These are phyloP conservation scores for Elsinoe ampelina DNA, from an alignment of 2,329 filamentous ascomycete genomes.

Conservation along the genomic window DNA sequence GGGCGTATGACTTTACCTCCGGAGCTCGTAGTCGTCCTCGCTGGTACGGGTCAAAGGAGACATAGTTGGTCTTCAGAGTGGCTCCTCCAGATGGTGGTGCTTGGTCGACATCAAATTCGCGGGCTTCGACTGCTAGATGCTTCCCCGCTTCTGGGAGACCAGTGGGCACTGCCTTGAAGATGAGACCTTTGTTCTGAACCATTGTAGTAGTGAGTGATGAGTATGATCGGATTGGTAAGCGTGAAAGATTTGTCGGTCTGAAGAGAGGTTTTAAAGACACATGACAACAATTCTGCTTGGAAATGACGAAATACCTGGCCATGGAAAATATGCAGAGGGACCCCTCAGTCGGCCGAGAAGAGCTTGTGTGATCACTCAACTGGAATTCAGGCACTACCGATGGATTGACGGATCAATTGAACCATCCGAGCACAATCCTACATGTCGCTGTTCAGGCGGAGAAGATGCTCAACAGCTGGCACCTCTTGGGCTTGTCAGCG, in stretches of 20 bases:
- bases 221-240: neutral
- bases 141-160: conserved; percentile 61
- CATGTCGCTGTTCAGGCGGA: no score
- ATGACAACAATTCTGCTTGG: neutral
- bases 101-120: conserved; percentile 57
- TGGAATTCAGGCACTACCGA: neutral
- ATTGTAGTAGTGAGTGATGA: conserved; percentile 26
- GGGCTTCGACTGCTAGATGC: conserved; percentile 58
- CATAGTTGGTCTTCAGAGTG: conserved; percentile 59
- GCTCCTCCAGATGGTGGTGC: conserved; percentile 56
- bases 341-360: conserved; percentile 3
- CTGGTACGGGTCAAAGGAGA: conserved; percentile 77
- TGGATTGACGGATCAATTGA: neutral
- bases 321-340: neutral
- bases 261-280: neutral
- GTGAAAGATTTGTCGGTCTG: neutral
- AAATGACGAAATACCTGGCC: conserved; percentile 9
- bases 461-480: no score
- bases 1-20: conserved; percentile 55
- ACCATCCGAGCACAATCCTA: neutral
- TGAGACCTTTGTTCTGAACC: conserved; percentile 62
- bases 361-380: conserved; percentile 7
- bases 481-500: no score
- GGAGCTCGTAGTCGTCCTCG: conserved; percentile 67
- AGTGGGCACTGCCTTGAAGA: conserved; percentile 61